phyloP scores from a whole-genome alignment of 306 rosid genomes.

The Rosa persica region DNA sequence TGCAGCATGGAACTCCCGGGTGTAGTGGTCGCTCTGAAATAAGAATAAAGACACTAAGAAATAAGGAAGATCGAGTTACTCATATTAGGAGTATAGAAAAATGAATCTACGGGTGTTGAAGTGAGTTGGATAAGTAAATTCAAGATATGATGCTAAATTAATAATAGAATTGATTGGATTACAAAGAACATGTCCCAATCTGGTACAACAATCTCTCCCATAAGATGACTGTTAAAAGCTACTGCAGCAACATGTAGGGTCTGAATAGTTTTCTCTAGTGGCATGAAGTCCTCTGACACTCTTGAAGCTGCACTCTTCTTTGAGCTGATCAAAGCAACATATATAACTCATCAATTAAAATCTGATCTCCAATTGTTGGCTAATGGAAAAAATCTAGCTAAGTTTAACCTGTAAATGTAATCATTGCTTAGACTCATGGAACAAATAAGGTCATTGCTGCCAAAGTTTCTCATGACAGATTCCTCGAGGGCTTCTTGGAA shows the following conservation, averaged over 20 bases:
- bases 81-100: not conserved
- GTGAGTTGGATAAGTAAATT: not conserved
- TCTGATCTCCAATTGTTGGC: not conserved
- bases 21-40: slow-evolving; percentile 59
- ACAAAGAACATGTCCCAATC: slow-evolving; percentile 91
- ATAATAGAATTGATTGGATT: slow-evolving; percentile 17
- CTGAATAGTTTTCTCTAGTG: slow-evolving; percentile 67
- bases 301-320: slow-evolving; percentile 64
- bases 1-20: slow-evolving; percentile 79
- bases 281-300: slow-evolving; percentile 86
- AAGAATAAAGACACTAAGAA: slow-evolving; percentile 12
- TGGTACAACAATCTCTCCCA: slow-evolving; percentile 72
- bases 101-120: not conserved
- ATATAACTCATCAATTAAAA: slow-evolving; percentile 12
- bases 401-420: slow-evolving; percentile 57
- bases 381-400: too few relatives aligned
- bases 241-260: slow-evolving; percentile 72
- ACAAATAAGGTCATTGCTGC: slow-evolving; percentile 52
- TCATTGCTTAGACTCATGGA: slow-evolving; percentile 71
- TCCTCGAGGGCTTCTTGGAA: slow-evolving; percentile 66
- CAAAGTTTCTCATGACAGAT: slow-evolving; percentile 56
- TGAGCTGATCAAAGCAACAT: slow-evolving; percentile 40
- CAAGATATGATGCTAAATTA: not conserved
- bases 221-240: slow-evolving; percentile 65
- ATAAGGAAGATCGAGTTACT: not conserved